Evolutionary conservation across 2,329 filamentous ascomycete species (phyloP).

Genomic region (Cryoendolithus antarcticus): DNA sequence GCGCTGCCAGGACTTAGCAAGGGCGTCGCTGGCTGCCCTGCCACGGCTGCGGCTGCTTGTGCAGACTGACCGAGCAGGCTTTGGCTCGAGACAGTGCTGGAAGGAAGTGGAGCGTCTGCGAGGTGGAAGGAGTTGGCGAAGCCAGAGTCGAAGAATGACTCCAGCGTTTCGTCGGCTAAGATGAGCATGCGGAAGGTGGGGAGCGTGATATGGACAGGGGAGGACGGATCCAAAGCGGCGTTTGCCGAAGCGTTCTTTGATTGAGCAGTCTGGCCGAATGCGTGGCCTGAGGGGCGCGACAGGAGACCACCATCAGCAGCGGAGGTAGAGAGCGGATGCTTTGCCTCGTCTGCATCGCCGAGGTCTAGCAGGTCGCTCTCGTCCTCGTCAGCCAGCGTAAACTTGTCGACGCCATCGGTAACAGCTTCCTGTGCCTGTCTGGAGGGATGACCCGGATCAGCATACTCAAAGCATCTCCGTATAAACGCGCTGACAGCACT

Average conservation of each 20-base stretch:
- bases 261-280: conserved; percentile 22
- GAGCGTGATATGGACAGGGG: conserved; percentile 87
- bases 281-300: conserved; percentile 16
- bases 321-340: conserved; percentile 10
- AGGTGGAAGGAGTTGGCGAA: conserved; percentile 90
- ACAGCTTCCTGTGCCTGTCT: conserved; percentile 18
- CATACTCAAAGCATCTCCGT: conserved; percentile 91
- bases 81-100: conserved; percentile 38
- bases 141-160: conserved; percentile 94
- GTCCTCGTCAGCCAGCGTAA: conserved; percentile 64
- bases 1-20: conserved; percentile 21
- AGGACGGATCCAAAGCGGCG: conserved; percentile 78
- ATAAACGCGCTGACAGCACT: conserved; percentile 94
- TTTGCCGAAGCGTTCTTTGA: conserved; percentile 70
- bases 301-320: conserved; percentile 14
- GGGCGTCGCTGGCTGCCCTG: conserved; percentile 7
- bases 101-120: conserved; percentile 48
- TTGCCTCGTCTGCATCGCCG: conserved; percentile 31
- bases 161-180: conserved; percentile 84
- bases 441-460: conserved; percentile 61
- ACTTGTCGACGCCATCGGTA: conserved; percentile 41
- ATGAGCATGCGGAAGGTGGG: conserved; percentile 99
- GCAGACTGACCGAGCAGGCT: conserved; percentile 61
- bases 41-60: conserved; percentile 9
- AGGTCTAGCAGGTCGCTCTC: conserved; percentile 47